Conservation (phyloP, 1,284 basidiomycete genomes). For the Lentinula novae-zelandiae region DNA sequence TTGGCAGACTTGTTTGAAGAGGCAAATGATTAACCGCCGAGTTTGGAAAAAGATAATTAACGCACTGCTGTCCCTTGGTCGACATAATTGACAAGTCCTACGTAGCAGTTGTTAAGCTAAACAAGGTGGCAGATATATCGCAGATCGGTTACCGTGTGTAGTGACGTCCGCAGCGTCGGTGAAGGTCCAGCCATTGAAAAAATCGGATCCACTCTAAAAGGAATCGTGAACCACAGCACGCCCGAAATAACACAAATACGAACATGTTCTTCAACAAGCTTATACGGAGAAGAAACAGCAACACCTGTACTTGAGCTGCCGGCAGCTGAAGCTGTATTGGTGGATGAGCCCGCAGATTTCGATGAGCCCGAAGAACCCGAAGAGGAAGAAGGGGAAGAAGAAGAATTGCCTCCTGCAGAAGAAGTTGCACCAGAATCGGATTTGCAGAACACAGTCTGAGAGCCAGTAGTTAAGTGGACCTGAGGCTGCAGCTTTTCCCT, state of each 20-base stretch:
- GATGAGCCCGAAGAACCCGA: neutral
- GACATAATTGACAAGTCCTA: slow-evolving; percentile 48
- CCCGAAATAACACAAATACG: slow-evolving; percentile 3
- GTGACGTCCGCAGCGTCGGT: slow-evolving; percentile 74
- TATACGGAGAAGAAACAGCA: slow-evolving; percentile 24
- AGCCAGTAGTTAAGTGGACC: slow-evolving; percentile 11
- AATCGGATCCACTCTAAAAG: slow-evolving; percentile 53
- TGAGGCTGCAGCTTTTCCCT: slow-evolving; percentile 9
- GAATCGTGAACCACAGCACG: neutral
- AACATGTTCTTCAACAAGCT: slow-evolving; percentile 31
- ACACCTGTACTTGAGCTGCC: slow-evolving; percentile 21
- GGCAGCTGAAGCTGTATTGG: neutral
- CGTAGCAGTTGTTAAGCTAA: neutral
- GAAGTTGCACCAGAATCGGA: slow-evolving; percentile 14
- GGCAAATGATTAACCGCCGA: neutral
- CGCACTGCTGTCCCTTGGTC: slow-evolving; percentile 54
- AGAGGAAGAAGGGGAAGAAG: neutral
- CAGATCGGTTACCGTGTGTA: slow-evolving; percentile 15
- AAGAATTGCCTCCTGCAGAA: neutral
- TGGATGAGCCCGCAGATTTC: neutral
- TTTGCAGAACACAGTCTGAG: slow-evolving; percentile 40
- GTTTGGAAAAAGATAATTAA: slow-evolving; percentile 9
- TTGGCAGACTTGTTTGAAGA: slow-evolving; percentile 37
- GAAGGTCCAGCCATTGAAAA: slow-evolving; percentile 83
- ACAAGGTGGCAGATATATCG: neutral